Percentiles rank a stretch among this genome's conserved stretches.
Evolutionary conservation across 2,329 filamentous ascomycete species (phyloP).

Genomic region (Exophiala mesophila): DNA sequence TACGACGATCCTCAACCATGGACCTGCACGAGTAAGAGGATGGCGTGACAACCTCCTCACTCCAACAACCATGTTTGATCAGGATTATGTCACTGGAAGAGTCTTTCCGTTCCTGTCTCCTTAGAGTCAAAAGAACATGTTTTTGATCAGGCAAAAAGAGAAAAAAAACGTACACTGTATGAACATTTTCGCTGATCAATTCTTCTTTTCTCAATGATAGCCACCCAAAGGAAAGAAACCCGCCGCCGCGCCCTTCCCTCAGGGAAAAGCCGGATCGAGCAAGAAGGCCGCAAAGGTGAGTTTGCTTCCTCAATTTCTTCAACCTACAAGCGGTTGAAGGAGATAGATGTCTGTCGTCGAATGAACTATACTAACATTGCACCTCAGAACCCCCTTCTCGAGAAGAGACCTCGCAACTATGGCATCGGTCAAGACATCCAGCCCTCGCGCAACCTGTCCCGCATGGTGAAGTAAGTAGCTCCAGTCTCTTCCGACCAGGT

Average conservation of each 20-base stretch:
- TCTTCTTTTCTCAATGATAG: constrained; percentile 99
- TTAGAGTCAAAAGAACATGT: constrained; percentile 76
- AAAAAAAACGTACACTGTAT: neutral
- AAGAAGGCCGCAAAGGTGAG: constrained; percentile 95
- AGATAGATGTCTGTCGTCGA: too few relatives aligned
- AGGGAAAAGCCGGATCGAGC: constrained; percentile 75
- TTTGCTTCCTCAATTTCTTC: constrained; percentile 7
- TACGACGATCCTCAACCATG: too few relatives aligned
- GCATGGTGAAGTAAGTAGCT: constrained; percentile 75
- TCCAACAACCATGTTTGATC: too few relatives aligned
- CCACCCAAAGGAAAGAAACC: constrained; percentile 99
- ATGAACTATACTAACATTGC: constrained; percentile 19
- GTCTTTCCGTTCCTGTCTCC: constrained; percentile 52
- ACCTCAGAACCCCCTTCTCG: constrained; percentile 90
- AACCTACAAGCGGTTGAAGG: too few relatives aligned
- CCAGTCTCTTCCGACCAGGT: neutral
- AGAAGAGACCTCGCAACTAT: constrained; percentile 96
- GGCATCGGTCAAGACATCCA: constrained; percentile 99
- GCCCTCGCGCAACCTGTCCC: constrained; percentile 88
- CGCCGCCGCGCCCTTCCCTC: constrained; percentile 92
- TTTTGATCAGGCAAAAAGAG: constrained; percentile 45
- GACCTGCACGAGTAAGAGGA: too few relatives aligned
- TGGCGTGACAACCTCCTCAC: too few relatives aligned
- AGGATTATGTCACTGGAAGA: too few relatives aligned
- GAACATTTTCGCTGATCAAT: constrained; percentile 62